These are phyloP conservation scores for Citrus medica DNA, from an alignment of 345 rosid genomes.

Conservation along the genomic window DNA sequence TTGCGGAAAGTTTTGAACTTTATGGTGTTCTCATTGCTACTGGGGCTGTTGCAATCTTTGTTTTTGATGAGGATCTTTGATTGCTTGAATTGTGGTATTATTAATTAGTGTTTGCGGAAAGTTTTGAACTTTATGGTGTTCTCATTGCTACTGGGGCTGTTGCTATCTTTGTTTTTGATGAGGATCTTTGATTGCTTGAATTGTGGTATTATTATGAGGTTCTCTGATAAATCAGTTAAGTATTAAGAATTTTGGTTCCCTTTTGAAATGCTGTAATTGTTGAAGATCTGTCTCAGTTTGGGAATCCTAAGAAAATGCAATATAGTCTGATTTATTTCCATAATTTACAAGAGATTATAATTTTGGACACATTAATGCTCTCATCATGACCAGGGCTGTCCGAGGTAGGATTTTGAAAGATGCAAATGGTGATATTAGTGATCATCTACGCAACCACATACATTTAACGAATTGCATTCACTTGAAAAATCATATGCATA, in stretches of 20 bases:
- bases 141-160: neutral
- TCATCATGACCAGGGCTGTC: conserved; percentile 82
- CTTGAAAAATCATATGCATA: conserved; percentile 98
- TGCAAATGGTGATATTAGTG: conserved; percentile 80
- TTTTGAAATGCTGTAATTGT: conserved; percentile 16
- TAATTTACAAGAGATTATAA: conserved; percentile 19
- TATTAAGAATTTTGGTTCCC: neutral
- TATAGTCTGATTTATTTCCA: conserved; percentile 32
- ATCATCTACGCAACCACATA: conserved; percentile 93
- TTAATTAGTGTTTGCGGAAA: conserved; percentile 2
- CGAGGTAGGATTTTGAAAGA: conserved; percentile 77
- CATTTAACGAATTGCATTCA: conserved; percentile 97
- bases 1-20: conserved; percentile 17
- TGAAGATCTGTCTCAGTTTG: conserved; percentile 17
- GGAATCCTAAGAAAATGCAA: conserved; percentile 35
- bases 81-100: conserved; percentile 27
- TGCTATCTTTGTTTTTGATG: conserved; percentile 9
- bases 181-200: conserved; percentile 21
- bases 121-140: conserved; percentile 13
- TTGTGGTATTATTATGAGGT: conserved; percentile 20
- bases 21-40: conserved; percentile 4
- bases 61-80: conserved; percentile 17
- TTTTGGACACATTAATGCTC: conserved; percentile 23
- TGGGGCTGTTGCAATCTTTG: conserved; percentile 1
- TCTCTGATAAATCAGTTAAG: conserved; percentile 1